Conservation (phyloP, 1,284 basidiomycete species). For the Leccinum laetum region DNA sequence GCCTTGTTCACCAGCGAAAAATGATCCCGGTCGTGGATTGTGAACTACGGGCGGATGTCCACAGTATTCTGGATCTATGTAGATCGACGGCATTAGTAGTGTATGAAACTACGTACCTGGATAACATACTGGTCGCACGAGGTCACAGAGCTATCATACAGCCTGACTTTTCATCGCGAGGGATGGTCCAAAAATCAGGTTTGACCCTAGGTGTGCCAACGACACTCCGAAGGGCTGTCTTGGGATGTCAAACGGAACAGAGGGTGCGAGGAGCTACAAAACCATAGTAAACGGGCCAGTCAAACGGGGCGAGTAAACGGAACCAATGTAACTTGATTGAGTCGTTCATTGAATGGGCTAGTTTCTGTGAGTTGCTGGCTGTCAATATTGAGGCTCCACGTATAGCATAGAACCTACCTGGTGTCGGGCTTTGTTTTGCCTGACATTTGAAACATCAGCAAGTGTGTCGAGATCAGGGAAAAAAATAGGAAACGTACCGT, state of each 20-base stretch:
- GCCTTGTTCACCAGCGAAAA: slow-evolving; percentile 75
- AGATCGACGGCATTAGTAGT: not conserved
- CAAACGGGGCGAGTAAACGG: not conserved
- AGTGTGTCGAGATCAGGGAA: not conserved
- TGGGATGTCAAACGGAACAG: slow-evolving; percentile 67
- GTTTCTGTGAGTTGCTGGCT: slow-evolving; percentile 68
- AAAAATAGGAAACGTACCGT: slow-evolving; percentile 24
- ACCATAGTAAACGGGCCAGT: not conserved
- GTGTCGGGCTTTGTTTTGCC: slow-evolving; percentile 57
- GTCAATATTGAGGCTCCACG: slow-evolving; percentile 61
- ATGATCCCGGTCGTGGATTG: slow-evolving; percentile 93
- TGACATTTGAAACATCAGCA: slow-evolving; percentile 31
- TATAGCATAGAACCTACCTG: slow-evolving; percentile 78
- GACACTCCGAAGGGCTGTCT: slow-evolving; percentile 75
- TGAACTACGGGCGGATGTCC: slow-evolving; percentile 93
- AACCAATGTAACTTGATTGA: slow-evolving; percentile 49
- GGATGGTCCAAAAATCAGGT: slow-evolving; percentile 78
- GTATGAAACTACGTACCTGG: not conserved
- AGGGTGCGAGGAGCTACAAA: slow-evolving; percentile 74
- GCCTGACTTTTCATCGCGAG: slow-evolving; percentile 78
- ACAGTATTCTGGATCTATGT: slow-evolving; percentile 77
- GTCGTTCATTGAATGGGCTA: slow-evolving; percentile 46
- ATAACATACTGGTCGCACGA: slow-evolving; percentile 76
- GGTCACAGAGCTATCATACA: slow-evolving; percentile 89
- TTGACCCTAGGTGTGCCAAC: slow-evolving; percentile 86